phyloP scores from a whole-genome alignment of 306 rosid genomes.

The Trifolium repens region DNA sequence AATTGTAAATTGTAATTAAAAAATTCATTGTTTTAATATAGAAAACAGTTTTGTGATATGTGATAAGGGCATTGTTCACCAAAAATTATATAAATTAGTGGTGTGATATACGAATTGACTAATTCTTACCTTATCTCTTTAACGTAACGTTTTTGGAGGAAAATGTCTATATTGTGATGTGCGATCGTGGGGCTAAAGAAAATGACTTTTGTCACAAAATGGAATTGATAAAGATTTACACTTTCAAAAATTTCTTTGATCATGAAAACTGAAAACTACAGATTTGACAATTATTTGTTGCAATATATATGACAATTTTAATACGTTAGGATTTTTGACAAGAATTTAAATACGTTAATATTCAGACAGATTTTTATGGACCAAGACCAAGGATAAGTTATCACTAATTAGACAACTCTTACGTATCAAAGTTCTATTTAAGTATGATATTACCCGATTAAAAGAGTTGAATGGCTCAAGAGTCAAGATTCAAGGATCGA shows the following conservation, averaged over 20 bases:
- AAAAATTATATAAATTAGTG: not conserved
- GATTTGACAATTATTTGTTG: not conserved
- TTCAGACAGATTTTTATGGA: not conserved
- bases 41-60: not conserved
- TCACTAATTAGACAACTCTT: not conserved
- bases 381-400: not conserved
- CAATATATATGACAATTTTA: not conserved
- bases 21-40: not conserved
- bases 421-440: not conserved
- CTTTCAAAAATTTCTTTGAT: not conserved
- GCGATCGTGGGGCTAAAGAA: slow-evolving; percentile 3
- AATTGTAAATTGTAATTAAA: not conserved
- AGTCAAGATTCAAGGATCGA: no score
- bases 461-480: no score
- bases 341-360: not conserved
- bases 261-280: not conserved
- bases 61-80: not conserved
- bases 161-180: not conserved
- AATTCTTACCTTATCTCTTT: not conserved
- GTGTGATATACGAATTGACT: not conserved
- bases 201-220: not conserved
- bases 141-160: not conserved
- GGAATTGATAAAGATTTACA: not conserved
- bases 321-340: not conserved
- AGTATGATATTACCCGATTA: not conserved